phyloP scores from a whole-genome alignment of 2,329 filamentous ascomycete genomes.

The Biscogniauxia sp. region DNA sequence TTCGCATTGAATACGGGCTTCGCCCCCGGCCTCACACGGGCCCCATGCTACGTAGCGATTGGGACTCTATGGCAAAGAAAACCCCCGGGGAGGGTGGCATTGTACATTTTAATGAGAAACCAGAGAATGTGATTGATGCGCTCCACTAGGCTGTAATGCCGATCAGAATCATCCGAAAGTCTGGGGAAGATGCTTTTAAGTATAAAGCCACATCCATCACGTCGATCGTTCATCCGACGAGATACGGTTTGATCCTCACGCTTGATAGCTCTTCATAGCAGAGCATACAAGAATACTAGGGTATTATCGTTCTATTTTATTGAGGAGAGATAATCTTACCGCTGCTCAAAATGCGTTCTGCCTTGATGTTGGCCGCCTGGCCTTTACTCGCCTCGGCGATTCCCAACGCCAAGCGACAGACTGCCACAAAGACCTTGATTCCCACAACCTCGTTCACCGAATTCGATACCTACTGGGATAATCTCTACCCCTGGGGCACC shows the following conservation, averaged over 20 bases:
- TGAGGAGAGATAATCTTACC: not conserved
- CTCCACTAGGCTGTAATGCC: not conserved
- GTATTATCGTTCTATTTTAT: no score
- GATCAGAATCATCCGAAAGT: not conserved
- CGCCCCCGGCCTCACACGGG: not conserved
- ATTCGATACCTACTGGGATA: slow-evolving; percentile 9
- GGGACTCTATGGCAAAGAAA: not conserved
- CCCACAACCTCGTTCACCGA: slow-evolving; percentile 9
- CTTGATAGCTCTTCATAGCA: not conserved
- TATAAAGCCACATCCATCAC: not conserved
- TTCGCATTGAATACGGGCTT: not conserved
- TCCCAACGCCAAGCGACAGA: slow-evolving; percentile 3
- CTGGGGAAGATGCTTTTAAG: not conserved
- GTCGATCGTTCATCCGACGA: not conserved
- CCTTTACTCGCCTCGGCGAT: not conserved
- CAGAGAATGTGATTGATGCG: not conserved
- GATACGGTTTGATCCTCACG: not conserved
- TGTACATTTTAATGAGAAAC: not conserved
- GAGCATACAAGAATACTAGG: not conserved
- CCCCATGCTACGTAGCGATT: not conserved
- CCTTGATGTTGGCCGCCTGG: slow-evolving; percentile 1
- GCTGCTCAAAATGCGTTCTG: slow-evolving; percentile 3
- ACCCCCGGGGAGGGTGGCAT: not conserved
- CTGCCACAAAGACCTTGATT: slow-evolving; percentile 4
- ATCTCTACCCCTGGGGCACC: slow-evolving; percentile 11